These are phyloP conservation scores for Scheffersomyces insectosa DNA, from an alignment of 1,139 yeast species.

Conservation along the genomic window DNA sequence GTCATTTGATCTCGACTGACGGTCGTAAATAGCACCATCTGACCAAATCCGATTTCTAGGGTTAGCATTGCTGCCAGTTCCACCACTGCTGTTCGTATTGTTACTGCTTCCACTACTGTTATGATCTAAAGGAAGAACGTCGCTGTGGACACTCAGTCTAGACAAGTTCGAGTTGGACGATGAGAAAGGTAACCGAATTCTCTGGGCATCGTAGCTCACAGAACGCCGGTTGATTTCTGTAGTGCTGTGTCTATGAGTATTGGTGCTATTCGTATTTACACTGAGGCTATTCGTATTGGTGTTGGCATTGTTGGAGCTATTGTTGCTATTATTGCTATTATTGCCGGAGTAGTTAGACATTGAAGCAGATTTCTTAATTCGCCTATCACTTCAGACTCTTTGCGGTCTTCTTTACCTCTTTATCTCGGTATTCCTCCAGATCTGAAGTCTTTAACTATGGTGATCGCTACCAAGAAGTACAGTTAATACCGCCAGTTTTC, in stretches of 20 bases:
- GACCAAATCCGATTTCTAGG: slow-evolving; percentile 10
- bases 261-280: background rate
- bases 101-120: too few relatives aligned
- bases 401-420: too few relatives aligned
- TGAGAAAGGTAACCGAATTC: slow-evolving; percentile 22
- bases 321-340: background rate
- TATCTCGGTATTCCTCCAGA: too few relatives aligned
- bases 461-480: too few relatives aligned
- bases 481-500: too few relatives aligned
- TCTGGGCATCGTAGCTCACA: slow-evolving; percentile 30
- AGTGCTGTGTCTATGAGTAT: background rate
- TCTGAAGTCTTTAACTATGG: too few relatives aligned
- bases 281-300: background rate
- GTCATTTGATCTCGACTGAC: slow-evolving; percentile 2
- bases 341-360: too few relatives aligned
- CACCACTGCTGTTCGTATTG: background rate
- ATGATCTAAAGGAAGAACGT: background rate
- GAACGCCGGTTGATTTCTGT: slow-evolving; percentile 21
- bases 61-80: background rate
- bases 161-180: slow-evolving; percentile 9
- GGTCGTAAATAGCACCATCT: slow-evolving; percentile 12
- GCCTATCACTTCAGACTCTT: too few relatives aligned
- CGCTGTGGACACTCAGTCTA: slow-evolving; percentile 10
- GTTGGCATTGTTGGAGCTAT: background rate
- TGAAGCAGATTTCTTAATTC: too few relatives aligned